These are phyloP conservation scores for Colletotrichum chlorophyti DNA, from an alignment of 2,329 filamentous ascomycete species.

Conservation along the genomic window DNA sequence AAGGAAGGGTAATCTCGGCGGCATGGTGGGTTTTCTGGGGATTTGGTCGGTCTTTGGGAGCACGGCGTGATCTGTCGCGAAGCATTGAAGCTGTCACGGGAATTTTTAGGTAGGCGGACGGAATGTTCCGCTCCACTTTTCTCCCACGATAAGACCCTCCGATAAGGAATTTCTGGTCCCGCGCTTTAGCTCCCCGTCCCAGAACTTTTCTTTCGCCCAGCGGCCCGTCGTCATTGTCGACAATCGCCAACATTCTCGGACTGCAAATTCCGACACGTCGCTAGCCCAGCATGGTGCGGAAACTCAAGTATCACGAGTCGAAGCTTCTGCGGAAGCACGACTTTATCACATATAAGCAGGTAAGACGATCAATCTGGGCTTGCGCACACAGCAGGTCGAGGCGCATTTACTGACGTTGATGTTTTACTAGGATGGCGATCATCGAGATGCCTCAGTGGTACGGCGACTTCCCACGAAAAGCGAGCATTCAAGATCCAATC, in stretches of 20 bases:
- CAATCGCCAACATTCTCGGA: not conserved
- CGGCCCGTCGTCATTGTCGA: not conserved
- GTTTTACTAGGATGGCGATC: conserved; percentile 22
- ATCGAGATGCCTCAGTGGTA: conserved; percentile 77
- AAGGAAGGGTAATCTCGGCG: conserved; percentile 44
- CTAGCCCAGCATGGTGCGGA: conserved; percentile 77
- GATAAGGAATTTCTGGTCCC: conserved; percentile 29
- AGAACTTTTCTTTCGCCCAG: conserved; percentile 13
- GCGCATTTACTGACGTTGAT: conserved; percentile 12
- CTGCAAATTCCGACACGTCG: not conserved
- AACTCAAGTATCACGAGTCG: conserved; percentile 96
- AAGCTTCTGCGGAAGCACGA: conserved; percentile 93
- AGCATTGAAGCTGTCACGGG: conserved; percentile 28
- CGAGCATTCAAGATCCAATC: not conserved
- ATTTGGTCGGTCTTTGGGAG: conserved; percentile 18
- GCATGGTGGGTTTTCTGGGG: conserved; percentile 41
- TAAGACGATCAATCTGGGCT: not conserved
- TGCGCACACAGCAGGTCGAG: not conserved
- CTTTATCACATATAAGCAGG: conserved; percentile 84
- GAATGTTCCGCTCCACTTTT: conserved; percentile 27
- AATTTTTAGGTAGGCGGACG: conserved; percentile 29
- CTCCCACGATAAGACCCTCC: conserved; percentile 7
- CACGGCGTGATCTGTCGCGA: conserved; percentile 23
- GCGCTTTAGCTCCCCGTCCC: conserved; percentile 16
- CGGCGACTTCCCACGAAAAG: not conserved